phyloP scores from a whole-genome alignment of 176 grass and related monocot genomes.

The Oryza rufipogon region DNA sequence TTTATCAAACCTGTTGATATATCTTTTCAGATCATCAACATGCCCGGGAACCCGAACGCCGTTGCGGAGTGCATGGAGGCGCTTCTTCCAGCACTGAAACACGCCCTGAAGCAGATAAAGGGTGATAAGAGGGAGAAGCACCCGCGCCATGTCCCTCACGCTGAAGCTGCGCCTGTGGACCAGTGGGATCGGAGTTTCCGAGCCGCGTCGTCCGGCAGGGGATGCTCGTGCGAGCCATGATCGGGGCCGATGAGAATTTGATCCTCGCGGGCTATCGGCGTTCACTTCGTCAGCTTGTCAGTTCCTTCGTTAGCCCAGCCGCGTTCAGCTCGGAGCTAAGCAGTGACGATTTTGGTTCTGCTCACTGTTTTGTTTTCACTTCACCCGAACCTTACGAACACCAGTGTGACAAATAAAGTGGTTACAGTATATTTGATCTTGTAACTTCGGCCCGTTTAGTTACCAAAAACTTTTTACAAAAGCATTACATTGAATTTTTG shows the following conservation, averaged over 20 bases:
- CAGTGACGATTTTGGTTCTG: neutral
- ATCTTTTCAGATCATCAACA: constrained; percentile 82
- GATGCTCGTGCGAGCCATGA: constrained; percentile 58
- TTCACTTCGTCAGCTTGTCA: too few relatives aligned
- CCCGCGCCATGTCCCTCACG: constrained; percentile 66
- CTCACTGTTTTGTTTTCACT: neutral
- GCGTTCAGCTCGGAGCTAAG: neutral
- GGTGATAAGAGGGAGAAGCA: constrained; percentile 96
- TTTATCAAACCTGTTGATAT: neutral
- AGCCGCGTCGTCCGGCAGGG: constrained; percentile 38
- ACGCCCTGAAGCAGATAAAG: constrained; percentile 82
- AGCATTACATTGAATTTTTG: too few relatives aligned
- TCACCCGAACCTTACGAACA: neutral
- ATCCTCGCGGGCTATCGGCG: too few relatives aligned
- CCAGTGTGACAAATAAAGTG: neutral
- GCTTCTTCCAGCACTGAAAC: constrained; percentile 69
- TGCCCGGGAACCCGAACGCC: constrained; percentile 94
- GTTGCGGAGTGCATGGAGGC: constrained; percentile 87
- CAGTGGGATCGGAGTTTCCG: constrained; percentile 82
- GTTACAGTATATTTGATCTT: neutral
- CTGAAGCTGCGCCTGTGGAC: constrained; percentile 50
- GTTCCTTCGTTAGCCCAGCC: neutral
- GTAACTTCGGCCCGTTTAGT: neutral
- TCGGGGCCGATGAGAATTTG: neutral
- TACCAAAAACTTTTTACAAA: too few relatives aligned